Conservation (phyloP, 2,329 filamentous ascomycete genomes). For the Orbilia blumenaviensis region DNA sequence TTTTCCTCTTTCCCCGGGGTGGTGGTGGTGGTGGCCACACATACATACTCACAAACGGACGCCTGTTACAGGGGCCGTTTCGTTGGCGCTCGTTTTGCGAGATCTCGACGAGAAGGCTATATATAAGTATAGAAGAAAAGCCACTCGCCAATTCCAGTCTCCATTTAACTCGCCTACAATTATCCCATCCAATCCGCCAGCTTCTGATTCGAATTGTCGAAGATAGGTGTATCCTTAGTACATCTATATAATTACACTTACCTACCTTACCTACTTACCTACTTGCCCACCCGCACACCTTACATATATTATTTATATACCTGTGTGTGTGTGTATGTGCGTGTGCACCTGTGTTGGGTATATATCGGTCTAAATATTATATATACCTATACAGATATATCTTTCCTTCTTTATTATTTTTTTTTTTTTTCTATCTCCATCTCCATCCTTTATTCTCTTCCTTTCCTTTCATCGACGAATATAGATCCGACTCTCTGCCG, state of each 20-base stretch:
- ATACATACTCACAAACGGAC: background rate
- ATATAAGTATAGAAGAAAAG: constrained; percentile 4
- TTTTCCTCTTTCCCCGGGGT: constrained; percentile 22
- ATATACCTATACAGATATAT: background rate
- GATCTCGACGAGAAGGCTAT: constrained; percentile 19
- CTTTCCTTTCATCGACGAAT: background rate
- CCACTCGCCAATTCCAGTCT: background rate
- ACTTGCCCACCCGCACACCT: no score
- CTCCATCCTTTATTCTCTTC: background rate
- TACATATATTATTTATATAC: no score
- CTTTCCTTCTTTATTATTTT: background rate
- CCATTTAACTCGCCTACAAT: constrained; percentile 7
- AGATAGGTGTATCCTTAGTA: background rate
- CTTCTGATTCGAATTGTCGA: no score
- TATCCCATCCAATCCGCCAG: background rate
- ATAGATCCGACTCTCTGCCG: background rate
- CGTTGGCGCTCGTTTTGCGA: constrained; percentile 51
- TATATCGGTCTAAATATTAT: no score
- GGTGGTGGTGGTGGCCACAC: background rate
- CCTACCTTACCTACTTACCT: background rate
- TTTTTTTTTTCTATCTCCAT: background rate
- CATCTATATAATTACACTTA: background rate
- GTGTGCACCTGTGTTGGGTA: no score
- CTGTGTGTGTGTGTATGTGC: no score
- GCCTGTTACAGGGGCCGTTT: constrained; percentile 51